Percentiles rank a stretch among this genome's conserved stretches.
Evolutionary conservation across 2,329 filamentous ascomycete genomes (phyloP).

Genomic region (Aureobasidium sp.): DNA sequence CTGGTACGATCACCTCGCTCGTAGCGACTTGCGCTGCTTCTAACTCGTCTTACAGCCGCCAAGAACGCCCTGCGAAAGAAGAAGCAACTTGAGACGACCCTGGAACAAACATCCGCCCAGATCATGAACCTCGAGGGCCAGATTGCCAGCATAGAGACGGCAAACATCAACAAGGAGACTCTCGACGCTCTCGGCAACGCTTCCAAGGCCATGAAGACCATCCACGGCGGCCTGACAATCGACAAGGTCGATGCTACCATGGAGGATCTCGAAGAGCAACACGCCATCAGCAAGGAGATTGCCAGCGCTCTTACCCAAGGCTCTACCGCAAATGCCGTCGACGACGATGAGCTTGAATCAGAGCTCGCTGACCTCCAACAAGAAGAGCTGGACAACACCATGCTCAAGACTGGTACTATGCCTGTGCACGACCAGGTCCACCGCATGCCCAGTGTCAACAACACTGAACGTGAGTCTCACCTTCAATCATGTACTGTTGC

Average conservation of each 20-base stretch:
- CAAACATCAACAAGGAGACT: slow-evolving; percentile 98
- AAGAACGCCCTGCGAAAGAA: slow-evolving; percentile 86
- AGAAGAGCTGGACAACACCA: slow-evolving; percentile 84
- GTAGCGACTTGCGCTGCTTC: not conserved
- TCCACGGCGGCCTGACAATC: slow-evolving; percentile 81
- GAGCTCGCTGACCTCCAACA: slow-evolving; percentile 84
- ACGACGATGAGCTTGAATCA: slow-evolving; percentile 78
- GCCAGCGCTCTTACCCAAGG: slow-evolving; percentile 69
- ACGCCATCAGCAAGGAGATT: slow-evolving; percentile 89
- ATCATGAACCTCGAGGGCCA: slow-evolving; percentile 90
- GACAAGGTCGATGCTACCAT: slow-evolving; percentile 94
- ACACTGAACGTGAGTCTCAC: slow-evolving; percentile 60
- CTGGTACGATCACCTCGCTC: slow-evolving; percentile 50
- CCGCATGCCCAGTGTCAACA: slow-evolving; percentile 65
- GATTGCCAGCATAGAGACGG: slow-evolving; percentile 93
- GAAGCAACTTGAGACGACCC: slow-evolving; percentile 84
- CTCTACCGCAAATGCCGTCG: slow-evolving; percentile 59
- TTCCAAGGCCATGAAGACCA: slow-evolving; percentile 81
- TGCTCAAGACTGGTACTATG: slow-evolving; percentile 79
- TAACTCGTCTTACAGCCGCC: slow-evolving; percentile 54
- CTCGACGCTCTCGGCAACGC: slow-evolving; percentile 89
- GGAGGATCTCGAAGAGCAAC: slow-evolving; percentile 87
- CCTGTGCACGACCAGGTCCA: slow-evolving; percentile 72
- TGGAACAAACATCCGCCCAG: slow-evolving; percentile 83
- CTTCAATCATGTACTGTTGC: not conserved